These are phyloP conservation scores for Agrostemma githago DNA, from an alignment of 148 eudicot species.

Conservation along the genomic window DNA sequence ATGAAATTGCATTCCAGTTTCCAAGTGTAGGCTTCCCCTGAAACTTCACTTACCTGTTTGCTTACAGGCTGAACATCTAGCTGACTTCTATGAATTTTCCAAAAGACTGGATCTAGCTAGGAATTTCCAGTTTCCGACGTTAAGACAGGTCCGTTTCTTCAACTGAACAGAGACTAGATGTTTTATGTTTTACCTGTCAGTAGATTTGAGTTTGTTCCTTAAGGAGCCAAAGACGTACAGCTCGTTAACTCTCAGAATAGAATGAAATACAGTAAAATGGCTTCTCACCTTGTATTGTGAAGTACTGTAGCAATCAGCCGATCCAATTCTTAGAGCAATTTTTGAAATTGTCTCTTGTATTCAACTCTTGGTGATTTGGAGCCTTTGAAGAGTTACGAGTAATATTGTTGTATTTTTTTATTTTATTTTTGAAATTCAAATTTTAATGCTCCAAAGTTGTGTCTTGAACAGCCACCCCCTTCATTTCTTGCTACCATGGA, in stretches of 20 bases:
- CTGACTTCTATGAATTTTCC: slow-evolving; percentile 81
- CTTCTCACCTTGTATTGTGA: neutral
- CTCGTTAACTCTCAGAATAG: neutral
- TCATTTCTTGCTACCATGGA: slow-evolving; percentile 96
- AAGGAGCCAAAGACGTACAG: neutral
- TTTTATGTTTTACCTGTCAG: neutral
- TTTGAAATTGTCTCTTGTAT: no score
- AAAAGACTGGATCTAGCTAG: slow-evolving; percentile 83
- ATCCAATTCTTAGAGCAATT: no score
- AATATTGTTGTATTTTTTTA: neutral
- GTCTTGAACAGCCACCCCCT: slow-evolving; percentile 75
- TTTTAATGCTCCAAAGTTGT: slow-evolving; percentile 10
- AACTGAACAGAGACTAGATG: neutral
- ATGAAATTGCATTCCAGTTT: neutral
- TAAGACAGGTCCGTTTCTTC: slow-evolving; percentile 65
- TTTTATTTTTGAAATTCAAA: neutral
- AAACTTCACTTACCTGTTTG: neutral
- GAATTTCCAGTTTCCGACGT: slow-evolving; percentile 82
- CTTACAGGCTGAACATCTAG: slow-evolving; percentile 77
- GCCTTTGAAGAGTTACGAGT: neutral
- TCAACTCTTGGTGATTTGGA: neutral
- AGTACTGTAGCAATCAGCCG: neutral
- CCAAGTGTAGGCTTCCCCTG: neutral
- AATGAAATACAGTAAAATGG: no score
- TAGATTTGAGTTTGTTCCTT: neutral